phyloP scores from a whole-genome alignment of 257 asterid species.

The Cruciata laevipes region DNA sequence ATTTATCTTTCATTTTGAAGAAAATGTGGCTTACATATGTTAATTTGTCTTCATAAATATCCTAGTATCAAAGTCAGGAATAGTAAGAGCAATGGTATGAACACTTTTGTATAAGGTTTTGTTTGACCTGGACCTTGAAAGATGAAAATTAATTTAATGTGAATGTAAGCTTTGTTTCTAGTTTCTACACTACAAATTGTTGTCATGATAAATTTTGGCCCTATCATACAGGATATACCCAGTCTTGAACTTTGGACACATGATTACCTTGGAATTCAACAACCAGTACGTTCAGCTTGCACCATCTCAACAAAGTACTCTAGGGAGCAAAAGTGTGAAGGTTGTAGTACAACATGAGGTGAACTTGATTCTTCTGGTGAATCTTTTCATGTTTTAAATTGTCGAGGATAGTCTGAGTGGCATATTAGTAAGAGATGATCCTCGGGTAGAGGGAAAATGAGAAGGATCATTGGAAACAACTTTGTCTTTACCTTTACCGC shows the following conservation, averaged over 20 bases:
- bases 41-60: neutral
- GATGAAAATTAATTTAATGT: neutral
- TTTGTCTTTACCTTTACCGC: too few species aligned
- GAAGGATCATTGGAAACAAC: too few species aligned
- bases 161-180: neutral
- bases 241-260: conserved; percentile 36
- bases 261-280: conserved; percentile 41
- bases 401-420: conserved; percentile 44
- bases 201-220: neutral
- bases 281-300: conserved; percentile 53
- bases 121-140: conserved; percentile 12
- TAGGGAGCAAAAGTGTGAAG: conserved; percentile 43
- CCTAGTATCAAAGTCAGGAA: neutral
- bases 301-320: conserved; percentile 34
- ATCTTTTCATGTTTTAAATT: conserved; percentile 57
- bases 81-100: neutral
- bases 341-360: conserved; percentile 39
- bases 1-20: neutral
- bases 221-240: conserved; percentile 49
- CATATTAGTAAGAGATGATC: too few species aligned
- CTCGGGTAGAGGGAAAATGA: too few species aligned
- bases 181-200: neutral
- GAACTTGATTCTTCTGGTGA: conserved; percentile 19
- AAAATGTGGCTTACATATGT: neutral
- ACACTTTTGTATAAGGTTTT: neutral